phyloP scores from a whole-genome alignment of 2,329 filamentous ascomycete species.

The Aspergillus nomiae region DNA sequence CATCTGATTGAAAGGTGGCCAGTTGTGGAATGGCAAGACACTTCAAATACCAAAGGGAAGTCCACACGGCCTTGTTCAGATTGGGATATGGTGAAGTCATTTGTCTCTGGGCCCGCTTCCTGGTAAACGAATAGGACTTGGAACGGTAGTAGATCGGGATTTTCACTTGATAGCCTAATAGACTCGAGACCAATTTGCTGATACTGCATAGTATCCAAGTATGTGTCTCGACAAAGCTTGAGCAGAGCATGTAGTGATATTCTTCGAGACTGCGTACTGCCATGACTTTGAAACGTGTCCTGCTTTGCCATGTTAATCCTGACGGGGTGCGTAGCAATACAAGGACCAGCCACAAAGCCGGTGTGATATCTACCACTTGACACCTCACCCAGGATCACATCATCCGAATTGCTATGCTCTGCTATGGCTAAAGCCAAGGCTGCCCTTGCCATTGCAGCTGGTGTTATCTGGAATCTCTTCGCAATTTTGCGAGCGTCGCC shows the following conservation, averaged over 20 bases:
- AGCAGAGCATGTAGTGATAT: background rate
- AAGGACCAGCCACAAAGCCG: no score
- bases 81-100: background rate
- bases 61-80: background rate
- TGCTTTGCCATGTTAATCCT: background rate
- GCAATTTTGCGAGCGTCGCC: no score
- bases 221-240: background rate
- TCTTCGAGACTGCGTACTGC: no score
- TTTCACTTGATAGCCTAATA: conserved; percentile 1
- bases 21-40: background rate
- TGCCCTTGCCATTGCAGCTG: no score
- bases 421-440: no score
- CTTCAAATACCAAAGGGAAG: conserved; percentile 11
- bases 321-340: conserved; percentile 6
- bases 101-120: background rate
- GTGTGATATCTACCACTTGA: no score
- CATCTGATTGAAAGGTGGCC: conserved; percentile 5
- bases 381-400: no score
- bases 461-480: no score
- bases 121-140: conserved; percentile 12
- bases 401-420: no score
- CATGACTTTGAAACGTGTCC: no score
- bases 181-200: conserved; percentile 6
- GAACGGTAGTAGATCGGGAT: conserved; percentile 5
- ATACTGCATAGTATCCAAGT: conserved; percentile 6